phyloP scores from a whole-genome alignment of 2,329 filamentous ascomycete species.

The Ascochyta rabiei region DNA sequence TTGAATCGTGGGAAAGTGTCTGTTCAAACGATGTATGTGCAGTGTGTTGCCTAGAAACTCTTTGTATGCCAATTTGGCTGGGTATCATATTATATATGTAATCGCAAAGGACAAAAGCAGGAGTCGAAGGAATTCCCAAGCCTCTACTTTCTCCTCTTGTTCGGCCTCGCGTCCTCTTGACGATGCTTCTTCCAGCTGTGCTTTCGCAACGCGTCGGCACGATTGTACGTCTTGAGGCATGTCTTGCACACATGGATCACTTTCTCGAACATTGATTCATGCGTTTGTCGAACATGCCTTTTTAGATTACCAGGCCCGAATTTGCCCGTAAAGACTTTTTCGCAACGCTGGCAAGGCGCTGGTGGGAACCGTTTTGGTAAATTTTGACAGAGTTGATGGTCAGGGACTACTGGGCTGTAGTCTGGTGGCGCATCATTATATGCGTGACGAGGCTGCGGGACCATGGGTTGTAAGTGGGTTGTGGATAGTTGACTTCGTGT shows the following conservation, averaged over 20 bases:
- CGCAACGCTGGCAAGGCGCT: not conserved
- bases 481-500: not conserved
- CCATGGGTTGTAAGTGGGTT: not conserved
- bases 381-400: not conserved
- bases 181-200: conserved; percentile 17
- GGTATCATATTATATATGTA: not conserved
- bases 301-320: conserved; percentile 5
- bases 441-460: not conserved
- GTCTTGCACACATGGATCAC: conserved; percentile 1
- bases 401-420: not conserved
- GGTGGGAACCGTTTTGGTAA: not conserved
- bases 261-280: not conserved
- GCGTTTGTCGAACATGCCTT: conserved; percentile 5
- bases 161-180: conserved; percentile 1
- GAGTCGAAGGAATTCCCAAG: too few relatives aligned
- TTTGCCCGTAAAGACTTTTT: conserved; percentile 5
- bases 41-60: not conserved
- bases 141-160: conserved; percentile 4
- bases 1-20: not conserved
- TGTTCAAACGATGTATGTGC: too few relatives aligned
- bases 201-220: conserved; percentile 18
- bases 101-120: too few relatives aligned
- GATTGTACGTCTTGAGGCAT: conserved; percentile 13
- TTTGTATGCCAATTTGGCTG: not conserved
- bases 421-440: not conserved